Evolutionary conservation across 495 filamentous ascomycete genomes (phyloP).

Genomic region (Penicillium riverlandense): DNA sequence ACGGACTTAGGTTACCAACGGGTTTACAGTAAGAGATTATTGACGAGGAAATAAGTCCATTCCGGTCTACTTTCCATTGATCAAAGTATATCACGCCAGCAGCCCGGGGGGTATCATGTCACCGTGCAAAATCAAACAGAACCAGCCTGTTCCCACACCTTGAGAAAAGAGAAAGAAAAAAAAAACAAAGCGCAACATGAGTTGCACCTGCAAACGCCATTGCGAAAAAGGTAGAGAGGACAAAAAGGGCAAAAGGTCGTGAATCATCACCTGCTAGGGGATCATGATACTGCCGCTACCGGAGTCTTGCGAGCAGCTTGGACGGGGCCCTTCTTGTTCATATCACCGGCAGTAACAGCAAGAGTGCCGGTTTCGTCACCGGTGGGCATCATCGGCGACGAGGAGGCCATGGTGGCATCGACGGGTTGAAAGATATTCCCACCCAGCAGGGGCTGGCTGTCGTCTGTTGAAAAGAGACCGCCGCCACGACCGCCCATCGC

Average conservation of each 20-base stretch:
- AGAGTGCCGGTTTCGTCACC: slow-evolving; percentile 14
- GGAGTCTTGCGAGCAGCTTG: slow-evolving; percentile 19
- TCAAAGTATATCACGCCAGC: slow-evolving; percentile 1
- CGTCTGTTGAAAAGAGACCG: slow-evolving; percentile 37
- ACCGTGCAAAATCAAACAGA: slow-evolving; percentile 14
- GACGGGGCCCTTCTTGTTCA: slow-evolving; percentile 14
- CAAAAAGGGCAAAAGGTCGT: neutral
- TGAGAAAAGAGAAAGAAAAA: slow-evolving; percentile 1
- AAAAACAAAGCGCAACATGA: neutral
- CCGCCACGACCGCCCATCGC: slow-evolving; percentile 52
- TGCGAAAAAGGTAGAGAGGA: neutral
- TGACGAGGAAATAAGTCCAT: neutral
- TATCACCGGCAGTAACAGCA: slow-evolving; percentile 10
- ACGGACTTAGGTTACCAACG: too few relatives aligned
- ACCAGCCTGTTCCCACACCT: slow-evolving; percentile 11
- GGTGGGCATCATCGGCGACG: slow-evolving; percentile 13
- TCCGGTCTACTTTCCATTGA: slow-evolving; percentile 2
- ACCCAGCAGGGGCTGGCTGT: slow-evolving; percentile 21
- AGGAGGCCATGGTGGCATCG: slow-evolving; percentile 14
- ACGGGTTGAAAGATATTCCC: slow-evolving; percentile 28
- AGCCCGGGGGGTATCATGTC: slow-evolving; percentile 23
- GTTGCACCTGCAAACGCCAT: too few relatives aligned
- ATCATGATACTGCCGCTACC: slow-evolving; percentile 5
- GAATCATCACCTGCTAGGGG: slow-evolving; percentile 1
- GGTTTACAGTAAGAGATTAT: neutral